Percentiles rank a stretch among this genome's conserved stretches.
These are phyloP conservation scores for Venustampulla echinocandica DNA, from an alignment of 495 filamentous ascomycete genomes.

Conservation along the genomic window DNA sequence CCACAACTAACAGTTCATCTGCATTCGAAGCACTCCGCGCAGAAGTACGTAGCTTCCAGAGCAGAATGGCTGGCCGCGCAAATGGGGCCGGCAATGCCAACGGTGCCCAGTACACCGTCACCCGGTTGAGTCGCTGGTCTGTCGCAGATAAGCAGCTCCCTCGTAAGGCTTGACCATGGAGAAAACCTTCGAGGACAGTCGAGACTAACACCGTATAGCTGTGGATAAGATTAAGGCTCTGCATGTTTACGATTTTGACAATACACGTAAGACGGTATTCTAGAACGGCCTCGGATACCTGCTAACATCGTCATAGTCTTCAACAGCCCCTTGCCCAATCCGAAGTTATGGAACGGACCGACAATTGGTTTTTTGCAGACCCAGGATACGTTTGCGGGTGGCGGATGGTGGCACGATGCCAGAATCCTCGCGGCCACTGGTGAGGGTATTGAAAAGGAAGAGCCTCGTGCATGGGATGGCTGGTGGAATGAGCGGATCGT, in stretches of 20 bases:
- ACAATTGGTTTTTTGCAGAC: constrained; percentile 69
- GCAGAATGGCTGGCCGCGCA: constrained; percentile 13
- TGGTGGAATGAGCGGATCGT: constrained; percentile 98
- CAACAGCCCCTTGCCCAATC: constrained; percentile 79
- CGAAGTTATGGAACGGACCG: constrained; percentile 70
- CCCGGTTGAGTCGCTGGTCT: constrained; percentile 74
- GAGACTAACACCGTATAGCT: constrained; percentile 31
- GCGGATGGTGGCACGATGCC: constrained; percentile 97
- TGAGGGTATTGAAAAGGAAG: constrained; percentile 73
- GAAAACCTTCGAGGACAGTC: constrained; percentile 6
- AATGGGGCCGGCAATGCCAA: constrained; percentile 10
- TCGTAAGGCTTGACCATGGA: constrained; percentile 14
- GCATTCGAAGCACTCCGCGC: too few species aligned
- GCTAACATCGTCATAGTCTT: constrained; percentile 54
- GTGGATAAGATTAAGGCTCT: constrained; percentile 64
- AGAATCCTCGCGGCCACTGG: constrained; percentile 81
- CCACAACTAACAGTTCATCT: too few species aligned
- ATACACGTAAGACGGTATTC: constrained; percentile 58
- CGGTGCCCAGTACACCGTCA: constrained; percentile 47
- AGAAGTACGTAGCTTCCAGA: too few species aligned
- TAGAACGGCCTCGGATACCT: background rate
- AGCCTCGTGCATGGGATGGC: constrained; percentile 74
- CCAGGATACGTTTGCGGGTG: constrained; percentile 67
- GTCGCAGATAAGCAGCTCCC: constrained; percentile 64
- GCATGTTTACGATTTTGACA: constrained; percentile 98